Percentiles rank a stretch among this genome's conserved stretches.
Conservation (phyloP, 2,329 filamentous ascomycete species). For the Tolypocladium ovalisporum region DNA sequence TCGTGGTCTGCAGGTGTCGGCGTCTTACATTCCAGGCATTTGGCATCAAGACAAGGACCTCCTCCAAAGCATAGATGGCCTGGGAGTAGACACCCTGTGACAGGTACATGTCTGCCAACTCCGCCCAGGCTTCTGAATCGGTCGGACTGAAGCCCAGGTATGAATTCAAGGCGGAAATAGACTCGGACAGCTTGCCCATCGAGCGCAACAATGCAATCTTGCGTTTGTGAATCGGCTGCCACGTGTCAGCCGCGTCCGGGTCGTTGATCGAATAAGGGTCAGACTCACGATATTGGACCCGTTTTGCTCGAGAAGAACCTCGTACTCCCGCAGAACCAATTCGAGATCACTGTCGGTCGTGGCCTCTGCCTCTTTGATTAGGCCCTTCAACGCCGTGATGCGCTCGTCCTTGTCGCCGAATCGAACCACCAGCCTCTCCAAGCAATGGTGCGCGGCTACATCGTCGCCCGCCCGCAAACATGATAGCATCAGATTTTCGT, state of each 20-base stretch:
- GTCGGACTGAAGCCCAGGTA: constrained; percentile 78
- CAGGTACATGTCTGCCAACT: constrained; percentile 80
- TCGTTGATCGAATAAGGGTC: not conserved
- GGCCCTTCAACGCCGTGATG: constrained; percentile 69
- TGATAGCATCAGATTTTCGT: constrained; percentile 78
- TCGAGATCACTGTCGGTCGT: constrained; percentile 54
- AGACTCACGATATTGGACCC: constrained; percentile 65
- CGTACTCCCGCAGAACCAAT: constrained; percentile 64
- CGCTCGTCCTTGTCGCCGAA: constrained; percentile 82
- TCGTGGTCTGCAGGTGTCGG: not conserved
- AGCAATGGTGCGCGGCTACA: constrained; percentile 60
- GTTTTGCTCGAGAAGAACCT: constrained; percentile 61
- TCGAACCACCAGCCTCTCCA: constrained; percentile 64
- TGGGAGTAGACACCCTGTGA: constrained; percentile 69
- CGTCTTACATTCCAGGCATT: constrained; percentile 86
- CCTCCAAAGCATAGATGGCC: constrained; percentile 80
- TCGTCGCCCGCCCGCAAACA: constrained; percentile 81
- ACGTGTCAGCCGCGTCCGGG: constrained; percentile 10
- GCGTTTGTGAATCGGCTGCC: constrained; percentile 75
- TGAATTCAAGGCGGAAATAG: constrained; percentile 61
- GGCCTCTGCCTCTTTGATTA: constrained; percentile 77
- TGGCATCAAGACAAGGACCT: constrained; percentile 74
- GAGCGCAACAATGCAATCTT: constrained; percentile 69
- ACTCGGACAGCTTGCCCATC: constrained; percentile 58
- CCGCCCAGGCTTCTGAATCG: constrained; percentile 87